These are phyloP conservation scores for Vigna radiata DNA, from an alignment of 306 rosid species.

Conservation along the genomic window DNA sequence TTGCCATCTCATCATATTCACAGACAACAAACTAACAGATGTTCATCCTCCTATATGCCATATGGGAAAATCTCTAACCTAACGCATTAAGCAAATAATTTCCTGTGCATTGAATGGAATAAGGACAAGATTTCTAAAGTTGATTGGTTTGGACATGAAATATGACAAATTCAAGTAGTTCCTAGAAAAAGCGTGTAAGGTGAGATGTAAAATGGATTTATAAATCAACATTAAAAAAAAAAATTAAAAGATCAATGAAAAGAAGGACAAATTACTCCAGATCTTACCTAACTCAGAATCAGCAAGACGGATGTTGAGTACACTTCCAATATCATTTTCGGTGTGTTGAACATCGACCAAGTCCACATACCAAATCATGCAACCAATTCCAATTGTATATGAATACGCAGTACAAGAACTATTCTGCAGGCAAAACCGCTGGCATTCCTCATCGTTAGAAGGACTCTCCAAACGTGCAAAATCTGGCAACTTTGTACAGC, in stretches of 20 bases:
- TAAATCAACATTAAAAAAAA: background rate
- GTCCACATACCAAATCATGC: constrained; percentile 57
- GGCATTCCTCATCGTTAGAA: constrained; percentile 32
- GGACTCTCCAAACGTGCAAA: constrained; percentile 18
- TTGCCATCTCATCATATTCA: background rate
- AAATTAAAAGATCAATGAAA: background rate
- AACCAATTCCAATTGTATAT: constrained; percentile 59
- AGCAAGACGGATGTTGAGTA: constrained; percentile 64
- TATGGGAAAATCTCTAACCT: background rate
- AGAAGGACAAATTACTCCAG: background rate
- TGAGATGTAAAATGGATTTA: background rate
- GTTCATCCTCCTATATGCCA: background rate
- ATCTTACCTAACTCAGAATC: constrained; percentile 49
- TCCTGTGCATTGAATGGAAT: background rate
- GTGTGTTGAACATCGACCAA: constrained; percentile 55
- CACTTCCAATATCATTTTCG: constrained; percentile 36
- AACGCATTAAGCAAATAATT: background rate
- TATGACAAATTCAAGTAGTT: background rate
- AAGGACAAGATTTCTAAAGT: background rate
- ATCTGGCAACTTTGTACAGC: constrained; percentile 64
- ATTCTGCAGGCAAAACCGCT: constrained; percentile 45
- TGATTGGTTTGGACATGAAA: background rate
- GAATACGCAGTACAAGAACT: constrained; percentile 66
- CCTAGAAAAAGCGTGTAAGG: background rate
- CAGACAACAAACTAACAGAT: background rate